Base-by-base conservation (phyloP, 192 early-diverging fungal species). In the Backusella westeae region DNA sequence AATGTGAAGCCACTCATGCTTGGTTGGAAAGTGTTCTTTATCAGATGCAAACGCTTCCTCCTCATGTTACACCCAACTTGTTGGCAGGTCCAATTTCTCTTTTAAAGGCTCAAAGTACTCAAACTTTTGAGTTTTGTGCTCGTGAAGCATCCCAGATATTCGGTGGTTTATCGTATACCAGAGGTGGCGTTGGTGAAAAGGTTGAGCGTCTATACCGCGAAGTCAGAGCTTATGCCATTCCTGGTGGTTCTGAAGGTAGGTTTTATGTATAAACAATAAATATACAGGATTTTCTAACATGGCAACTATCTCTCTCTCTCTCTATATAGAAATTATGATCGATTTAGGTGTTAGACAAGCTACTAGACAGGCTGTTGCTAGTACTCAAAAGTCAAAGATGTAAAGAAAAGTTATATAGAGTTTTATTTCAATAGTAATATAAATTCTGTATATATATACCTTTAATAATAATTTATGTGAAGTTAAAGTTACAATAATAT, bases 111-210 rank as follows among this genome's bases (percentile, higher is more conserved):
- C 93, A 95, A 84, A 69, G 88, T 3, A 96, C 94, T 9, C 93
- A 94, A 75, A 96, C 93, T 9, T 89, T 96, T 78, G 94, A 96
- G 75, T 96, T 82, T 77, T 94, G 93, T 80, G 93, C 93, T 23
- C 89, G 94, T 71, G 94, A 96, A 80, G 94, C 94, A 3, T 85
- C 91, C 14, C 94, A 95, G 82, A 94, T 96, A 78, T 94, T 93
- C 86, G 94, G 93, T 69, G 93, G 94, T 32, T 72, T 96, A 29
- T 76, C 90, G 0, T 96, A 95, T 74, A 86, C 90, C 12, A 88
- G 92, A 72, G 94, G 80, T 49, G 91, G 89, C 9, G 88, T 89
- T 72, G 89, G 82, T 41, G 89, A 89, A 80, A 88, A 90, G 76
- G 88, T 95, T 15, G 94, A 96, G 85, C 84, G 94, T 76, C 81